A percentile compares a stretch with the other conserved stretches of the same genome.
phyloP scores from a whole-genome alignment of 2,329 filamentous ascomycete species.

The Diaporthe australafricana region DNA sequence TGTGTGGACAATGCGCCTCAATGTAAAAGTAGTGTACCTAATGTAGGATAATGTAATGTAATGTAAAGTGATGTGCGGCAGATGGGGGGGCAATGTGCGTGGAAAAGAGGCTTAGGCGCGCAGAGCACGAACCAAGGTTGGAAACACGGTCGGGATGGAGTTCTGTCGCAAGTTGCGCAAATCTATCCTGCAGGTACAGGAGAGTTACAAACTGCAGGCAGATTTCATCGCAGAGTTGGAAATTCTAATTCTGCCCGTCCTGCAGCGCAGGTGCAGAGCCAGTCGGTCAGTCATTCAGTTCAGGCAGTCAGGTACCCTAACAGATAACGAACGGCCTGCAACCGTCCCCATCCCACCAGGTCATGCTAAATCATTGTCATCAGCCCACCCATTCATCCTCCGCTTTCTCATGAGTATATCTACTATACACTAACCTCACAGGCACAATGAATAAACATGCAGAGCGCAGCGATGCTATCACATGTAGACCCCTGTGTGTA shows the following conservation, averaged over 20 bases:
- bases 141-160: slow-evolving; percentile 14
- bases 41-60: slow-evolving; percentile 9
- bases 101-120: slow-evolving; percentile 15
- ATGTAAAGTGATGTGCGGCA: slow-evolving; percentile 1
- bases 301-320: neutral
- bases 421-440: neutral
- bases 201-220: neutral
- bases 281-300: neutral
- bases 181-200: neutral
- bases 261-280: neutral
- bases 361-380: neutral
- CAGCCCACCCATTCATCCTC: neutral
- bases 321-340: neutral
- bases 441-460: neutral
- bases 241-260: neutral
- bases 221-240: neutral
- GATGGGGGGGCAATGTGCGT: slow-evolving; percentile 7
- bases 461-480: neutral
- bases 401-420: neutral
- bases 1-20: slow-evolving; percentile 34
- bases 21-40: slow-evolving; percentile 2
- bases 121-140: slow-evolving; percentile 4
- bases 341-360: neutral
- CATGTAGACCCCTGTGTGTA: neutral
- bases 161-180: slow-evolving; percentile 3